A percentile compares a stretch with the other conserved stretches of the same genome.
Conservation (phyloP, 2,329 filamentous ascomycete species). For the Chrysosporium keratinophilum region DNA sequence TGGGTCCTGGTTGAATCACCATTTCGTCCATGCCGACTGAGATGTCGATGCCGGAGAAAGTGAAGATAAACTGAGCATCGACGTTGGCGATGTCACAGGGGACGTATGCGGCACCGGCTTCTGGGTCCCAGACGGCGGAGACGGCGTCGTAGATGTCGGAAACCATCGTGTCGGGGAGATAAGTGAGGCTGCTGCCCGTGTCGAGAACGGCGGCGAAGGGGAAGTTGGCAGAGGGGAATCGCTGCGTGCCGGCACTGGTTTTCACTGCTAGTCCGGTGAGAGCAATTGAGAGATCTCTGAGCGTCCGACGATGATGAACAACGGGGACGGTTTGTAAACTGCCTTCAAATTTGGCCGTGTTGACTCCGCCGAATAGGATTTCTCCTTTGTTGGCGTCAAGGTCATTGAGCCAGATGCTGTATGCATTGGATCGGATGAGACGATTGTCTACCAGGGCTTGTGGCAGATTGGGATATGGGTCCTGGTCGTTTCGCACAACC, state of each 20-base stretch:
- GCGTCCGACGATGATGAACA: constrained; percentile 35
- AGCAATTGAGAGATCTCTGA: constrained; percentile 57
- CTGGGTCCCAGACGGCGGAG: constrained; percentile 48
- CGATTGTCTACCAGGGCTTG: constrained; percentile 52
- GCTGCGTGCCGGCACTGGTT: constrained; percentile 15
- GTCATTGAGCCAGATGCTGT: constrained; percentile 67
- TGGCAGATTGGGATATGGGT: constrained; percentile 59
- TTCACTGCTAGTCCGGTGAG: constrained; percentile 48
- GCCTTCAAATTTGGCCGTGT: constrained; percentile 55
- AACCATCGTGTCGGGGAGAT: constrained; percentile 47
- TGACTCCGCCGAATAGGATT: constrained; percentile 66
- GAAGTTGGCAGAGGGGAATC: constrained; percentile 11
- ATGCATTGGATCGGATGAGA: constrained; percentile 55
- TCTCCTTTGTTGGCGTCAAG: constrained; percentile 54
- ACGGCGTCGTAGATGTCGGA: constrained; percentile 49
- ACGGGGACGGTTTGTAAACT: constrained; percentile 57
- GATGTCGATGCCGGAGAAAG: constrained; percentile 45
- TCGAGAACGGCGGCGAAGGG: constrained; percentile 58
- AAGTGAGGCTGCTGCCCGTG: constrained; percentile 57
- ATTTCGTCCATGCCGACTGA: constrained; percentile 48
- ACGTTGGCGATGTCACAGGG: constrained; percentile 41
- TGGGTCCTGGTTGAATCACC: constrained; percentile 48
- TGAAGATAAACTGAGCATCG: constrained; percentile 43
- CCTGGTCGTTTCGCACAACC: constrained; percentile 43
- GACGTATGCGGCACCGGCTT: constrained; percentile 43